Evolutionary conservation across 225 moss, liverwort and hornwort genomes (phyloP), one percentile per base, ranked within the genome.

Genomic region (Marchantia paleacea): DNA sequence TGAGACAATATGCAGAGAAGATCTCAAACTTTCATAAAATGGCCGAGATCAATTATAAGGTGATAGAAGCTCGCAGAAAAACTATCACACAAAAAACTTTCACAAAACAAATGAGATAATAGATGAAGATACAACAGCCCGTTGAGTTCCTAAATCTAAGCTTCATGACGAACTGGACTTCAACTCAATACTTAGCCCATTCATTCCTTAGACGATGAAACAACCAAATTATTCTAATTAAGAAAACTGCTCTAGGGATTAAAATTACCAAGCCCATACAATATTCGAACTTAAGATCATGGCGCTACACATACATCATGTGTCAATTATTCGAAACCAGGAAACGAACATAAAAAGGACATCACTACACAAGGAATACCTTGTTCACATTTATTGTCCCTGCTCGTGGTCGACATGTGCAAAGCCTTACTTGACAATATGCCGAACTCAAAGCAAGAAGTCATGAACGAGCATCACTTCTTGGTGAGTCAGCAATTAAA

Each of bases 341-440:
- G 62, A 7, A n/a, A 3, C 22, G 18, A 18, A 31, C 48, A 70
- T 26, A 13, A 49, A 20, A 1, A 12, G 19, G 47, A 49, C 47
- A 70, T 70, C 69, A 47, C 9, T 70, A 18, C 69, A 24, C 52
- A 75, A 55, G 55, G 55, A 29, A 8, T 57, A 58, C 58, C 58
- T 60, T 76, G 75, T 47, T 58, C 75, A 76, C 29, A 76, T 76
- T 76, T 76, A 76, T 76, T 76, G 58, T 76, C 75, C 75, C 15
- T 11, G 60, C 60, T 76, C 60, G 30, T 4, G 31, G 60, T 76
- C 75, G 39, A 76, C 75, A 76, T 30, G 57, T 39, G 28, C 55
- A 12, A 60, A 76, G 55, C 55, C 60, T 20, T 76, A 52, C 52
- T 73, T 26, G 75, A 60, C 75, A 53, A 69, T 30, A 54, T 15